Percentiles rank a stretch among this genome's conserved stretches.
Conservation (phyloP, 1,139 yeast species). For the Hansenula sp. region DNA sequence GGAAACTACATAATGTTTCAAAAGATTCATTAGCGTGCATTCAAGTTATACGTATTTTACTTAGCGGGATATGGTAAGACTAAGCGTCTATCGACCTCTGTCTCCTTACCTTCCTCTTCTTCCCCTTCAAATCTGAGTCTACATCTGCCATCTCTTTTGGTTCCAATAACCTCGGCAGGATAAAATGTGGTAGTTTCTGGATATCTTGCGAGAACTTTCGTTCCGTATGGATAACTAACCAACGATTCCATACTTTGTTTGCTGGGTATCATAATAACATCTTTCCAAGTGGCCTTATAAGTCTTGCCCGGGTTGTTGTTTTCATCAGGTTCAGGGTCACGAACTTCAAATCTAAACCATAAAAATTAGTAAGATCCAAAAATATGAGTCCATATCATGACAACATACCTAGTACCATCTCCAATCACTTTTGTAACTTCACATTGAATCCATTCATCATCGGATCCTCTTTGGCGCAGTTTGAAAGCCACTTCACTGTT, state of each 20-base stretch:
- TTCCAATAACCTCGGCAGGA: slow-evolving; percentile 86
- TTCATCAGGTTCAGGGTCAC: slow-evolving; percentile 98
- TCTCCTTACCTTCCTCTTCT: slow-evolving; percentile 93
- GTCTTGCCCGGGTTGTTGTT: slow-evolving; percentile 85
- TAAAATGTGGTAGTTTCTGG: slow-evolving; percentile 98
- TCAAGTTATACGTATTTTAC: neutral
- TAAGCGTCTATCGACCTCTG: slow-evolving; percentile 82
- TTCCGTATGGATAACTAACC: slow-evolving; percentile 65
- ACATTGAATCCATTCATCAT: slow-evolving; percentile 96
- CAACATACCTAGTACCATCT: slow-evolving; percentile 56
- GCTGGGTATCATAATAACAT: slow-evolving; percentile 71
- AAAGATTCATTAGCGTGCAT: no score
- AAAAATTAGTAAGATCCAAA: slow-evolving; percentile 6
- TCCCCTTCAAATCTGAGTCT: slow-evolving; percentile 91
- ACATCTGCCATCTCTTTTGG: slow-evolving; percentile 71
- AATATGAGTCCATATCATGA: no score
- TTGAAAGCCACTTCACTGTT: slow-evolving; percentile 91
- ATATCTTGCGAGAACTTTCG: slow-evolving; percentile 86
- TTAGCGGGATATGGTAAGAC: slow-evolving; percentile 69
- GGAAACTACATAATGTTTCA: neutral
- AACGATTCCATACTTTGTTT: slow-evolving; percentile 37
- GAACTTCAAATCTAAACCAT: slow-evolving; percentile 58
- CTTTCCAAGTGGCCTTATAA: slow-evolving; percentile 79
- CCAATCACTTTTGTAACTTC: slow-evolving; percentile 73
- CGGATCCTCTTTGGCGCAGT: slow-evolving; percentile 60